Base-by-base conservation (phyloP, 306 rosid genomes). In the Trichosanthes cucumerina region DNA sequence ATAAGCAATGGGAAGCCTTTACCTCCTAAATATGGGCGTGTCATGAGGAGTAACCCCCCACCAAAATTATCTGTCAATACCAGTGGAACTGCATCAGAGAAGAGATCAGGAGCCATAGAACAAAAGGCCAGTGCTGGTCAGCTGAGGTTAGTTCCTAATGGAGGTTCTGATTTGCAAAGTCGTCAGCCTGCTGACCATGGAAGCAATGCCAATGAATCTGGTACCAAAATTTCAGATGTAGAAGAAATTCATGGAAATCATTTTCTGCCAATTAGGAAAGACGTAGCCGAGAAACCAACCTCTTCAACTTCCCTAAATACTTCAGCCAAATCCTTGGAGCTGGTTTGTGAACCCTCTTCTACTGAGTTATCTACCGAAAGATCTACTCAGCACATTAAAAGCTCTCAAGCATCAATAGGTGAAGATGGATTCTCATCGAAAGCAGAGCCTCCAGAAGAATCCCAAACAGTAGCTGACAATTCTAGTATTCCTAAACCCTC, bases 21-120 rank as follows among this genome's bases (percentile, higher is more conserved):
- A 89, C 96, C 99, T 43, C 99, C 99, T n/a, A 95, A 95, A 84
- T 95, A 92, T 85, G 99, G 99, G 13, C 98, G 98, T 78, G 99
- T 95, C 74, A 95, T 91, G 98, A 88, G 99, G 83, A 92, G 98
- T 38, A 84, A 91, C 50, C 92, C 85, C 52, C 90, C 90, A 58
- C 87, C 88, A 52, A 92, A 86, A 75, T 62, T 85, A 79, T 83
- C 96, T 78, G 73, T 96, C 47, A 88, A 54, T 80, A 74, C 82
- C 2, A 85, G 82, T 74, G 88, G 86, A 63, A 81, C 83, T 79
- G 78, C 84, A 54, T 83, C 83, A 36, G 96, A 90, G 83, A 95
- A 89, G 87, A 92, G 89, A 83, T 76, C 76, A 59, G 96, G 81
- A 81, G 81, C 43, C 65, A 58, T 85, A 77, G 93, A 90, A 79